Base-by-base conservation (phyloP, 2,329 filamentous ascomycete genomes). In the Helminthosporium solani region DNA sequence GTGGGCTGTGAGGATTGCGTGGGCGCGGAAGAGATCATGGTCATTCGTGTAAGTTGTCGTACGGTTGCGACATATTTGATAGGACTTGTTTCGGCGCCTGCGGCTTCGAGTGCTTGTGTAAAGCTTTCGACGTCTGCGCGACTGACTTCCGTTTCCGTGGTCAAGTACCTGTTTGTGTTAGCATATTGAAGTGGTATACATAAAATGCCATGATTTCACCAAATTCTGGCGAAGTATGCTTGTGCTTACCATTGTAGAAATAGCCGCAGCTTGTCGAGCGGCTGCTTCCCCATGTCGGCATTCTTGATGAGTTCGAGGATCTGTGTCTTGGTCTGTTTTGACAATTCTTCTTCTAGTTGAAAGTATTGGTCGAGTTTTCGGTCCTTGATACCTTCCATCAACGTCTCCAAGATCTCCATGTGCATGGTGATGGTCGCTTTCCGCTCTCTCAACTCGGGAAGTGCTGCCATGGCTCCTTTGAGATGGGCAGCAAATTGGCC, bases 331-430 rank as follows among this genome's bases (percentile, higher is more conserved):
- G 86, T 89, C 69, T 96, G 89, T 73, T 95, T 96, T 68, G 86
- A 86, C 52, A 96, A 87, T 56, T 86, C 90, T 69, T 97, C 92
- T 68, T 99, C 95, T 5, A 96, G 76, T 66, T 97, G 90, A 74
- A 95, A 99, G 72, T 88, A 99, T 67, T 94, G 94, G 67, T 99
- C 94, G 5, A 99, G 78, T 69, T 97, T 91, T 14, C 94, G 85
- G 58, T 95, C 89, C 67, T 97, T 96, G 70, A 97, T 96, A 1
- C 90, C 91, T 59, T 85, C 82, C 46, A 86, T 71, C 8, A 87
- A 68, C 1, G 89, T 88, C 1, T 91, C 92, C 3, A 95, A 79
- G 48, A 97, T 96, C 67, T 95, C 96, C 94, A 99, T 99, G 70
- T 99, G 94, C 88, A 96, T 97, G 42, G 63, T 94, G 4, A 99